A percentile compares a stretch with the other conserved stretches of the same genome.
Conservation (phyloP, 805 yeast genomes). For the Cyberlindnera suaveolens region DNA sequence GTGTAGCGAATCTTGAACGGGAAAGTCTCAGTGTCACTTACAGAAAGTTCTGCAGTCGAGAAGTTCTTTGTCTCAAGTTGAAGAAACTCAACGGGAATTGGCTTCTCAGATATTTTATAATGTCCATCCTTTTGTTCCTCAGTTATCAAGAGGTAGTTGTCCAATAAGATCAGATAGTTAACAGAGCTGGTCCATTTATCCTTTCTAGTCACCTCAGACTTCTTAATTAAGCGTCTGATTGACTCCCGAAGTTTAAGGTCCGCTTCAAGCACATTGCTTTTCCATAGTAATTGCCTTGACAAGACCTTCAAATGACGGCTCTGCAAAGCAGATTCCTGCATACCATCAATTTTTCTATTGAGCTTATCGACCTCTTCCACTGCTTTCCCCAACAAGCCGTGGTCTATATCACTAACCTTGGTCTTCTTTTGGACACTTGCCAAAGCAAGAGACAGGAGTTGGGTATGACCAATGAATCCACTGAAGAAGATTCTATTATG, state of each 20-base stretch:
- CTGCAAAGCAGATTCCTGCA: constrained; percentile 56
- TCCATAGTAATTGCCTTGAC: constrained; percentile 49
- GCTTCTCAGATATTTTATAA: constrained; percentile 45
- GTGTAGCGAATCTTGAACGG: constrained; percentile 52
- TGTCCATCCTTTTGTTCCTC: constrained; percentile 40
- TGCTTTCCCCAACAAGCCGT: constrained; percentile 43
- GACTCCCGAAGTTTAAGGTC: constrained; percentile 48
- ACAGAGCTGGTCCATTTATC: constrained; percentile 58
- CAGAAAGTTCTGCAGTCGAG: constrained; percentile 2
- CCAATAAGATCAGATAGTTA: constrained; percentile 51
- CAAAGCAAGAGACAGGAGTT: constrained; percentile 57
- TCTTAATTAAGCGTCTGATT: constrained; percentile 47
- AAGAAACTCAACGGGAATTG: constrained; percentile 55
- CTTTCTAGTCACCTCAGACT: constrained; percentile 55
- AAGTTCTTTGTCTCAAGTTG: constrained; percentile 42
- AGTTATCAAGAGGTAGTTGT: constrained; percentile 63
- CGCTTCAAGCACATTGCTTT: constrained; percentile 34
- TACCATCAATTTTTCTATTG: constrained; percentile 54
- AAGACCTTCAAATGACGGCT: constrained; percentile 47
- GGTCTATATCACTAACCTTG: constrained; percentile 44
- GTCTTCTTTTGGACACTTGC: constrained; percentile 49
- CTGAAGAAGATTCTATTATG: constrained; percentile 51
- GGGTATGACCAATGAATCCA: constrained; percentile 49
- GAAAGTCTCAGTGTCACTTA: constrained; percentile 14
- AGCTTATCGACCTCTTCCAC: constrained; percentile 47